phyloP scores from a whole-genome alignment of 2,329 filamentous ascomycete species.

The Tolypocladium tundrense region DNA sequence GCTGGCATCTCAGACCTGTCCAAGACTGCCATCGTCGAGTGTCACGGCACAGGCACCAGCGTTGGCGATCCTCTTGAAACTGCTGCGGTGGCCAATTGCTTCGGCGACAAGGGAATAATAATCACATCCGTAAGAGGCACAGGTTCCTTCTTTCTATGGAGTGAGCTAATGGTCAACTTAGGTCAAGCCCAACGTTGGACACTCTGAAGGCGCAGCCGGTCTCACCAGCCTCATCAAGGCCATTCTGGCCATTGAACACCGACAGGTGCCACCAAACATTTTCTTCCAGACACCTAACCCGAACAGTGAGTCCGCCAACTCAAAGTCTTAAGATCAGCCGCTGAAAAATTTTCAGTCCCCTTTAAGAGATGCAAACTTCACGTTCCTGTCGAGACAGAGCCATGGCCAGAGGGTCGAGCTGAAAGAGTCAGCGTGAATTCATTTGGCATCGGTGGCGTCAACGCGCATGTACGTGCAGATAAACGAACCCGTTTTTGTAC shows the following conservation, averaged over 20 bases:
- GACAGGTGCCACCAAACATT: slow-evolving; percentile 12
- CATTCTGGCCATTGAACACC: slow-evolving; percentile 14
- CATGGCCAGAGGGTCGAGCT: slow-evolving; percentile 24
- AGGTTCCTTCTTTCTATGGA: background rate
- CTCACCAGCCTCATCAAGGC: slow-evolving; percentile 16
- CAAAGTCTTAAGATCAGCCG: background rate
- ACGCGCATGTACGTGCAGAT: slow-evolving; percentile 25
- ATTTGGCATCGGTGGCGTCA: slow-evolving; percentile 33
- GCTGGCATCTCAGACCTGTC: slow-evolving; percentile 7
- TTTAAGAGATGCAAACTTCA: background rate
- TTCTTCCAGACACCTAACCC: slow-evolving; percentile 11
- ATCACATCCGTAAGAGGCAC: slow-evolving; percentile 10
- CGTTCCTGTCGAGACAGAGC: slow-evolving; percentile 18
- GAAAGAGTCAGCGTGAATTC: slow-evolving; percentile 34
- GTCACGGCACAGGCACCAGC: slow-evolving; percentile 23
- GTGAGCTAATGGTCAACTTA: background rate
- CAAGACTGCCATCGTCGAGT: slow-evolving; percentile 10
- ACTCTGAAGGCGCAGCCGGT: slow-evolving; percentile 16
- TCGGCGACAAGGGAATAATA: slow-evolving; percentile 10
- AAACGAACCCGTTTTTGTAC: background rate
- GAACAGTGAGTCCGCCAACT: slow-evolving; percentile 5
- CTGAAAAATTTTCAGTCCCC: background rate
- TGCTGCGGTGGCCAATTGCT: slow-evolving; percentile 18
- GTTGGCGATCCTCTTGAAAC: slow-evolving; percentile 29
- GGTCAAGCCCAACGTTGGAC: slow-evolving; percentile 20